These are phyloP conservation scores for Ustilago trichophora DNA, from an alignment of 1,284 basidiomycete genomes.

Conservation along the genomic window DNA sequence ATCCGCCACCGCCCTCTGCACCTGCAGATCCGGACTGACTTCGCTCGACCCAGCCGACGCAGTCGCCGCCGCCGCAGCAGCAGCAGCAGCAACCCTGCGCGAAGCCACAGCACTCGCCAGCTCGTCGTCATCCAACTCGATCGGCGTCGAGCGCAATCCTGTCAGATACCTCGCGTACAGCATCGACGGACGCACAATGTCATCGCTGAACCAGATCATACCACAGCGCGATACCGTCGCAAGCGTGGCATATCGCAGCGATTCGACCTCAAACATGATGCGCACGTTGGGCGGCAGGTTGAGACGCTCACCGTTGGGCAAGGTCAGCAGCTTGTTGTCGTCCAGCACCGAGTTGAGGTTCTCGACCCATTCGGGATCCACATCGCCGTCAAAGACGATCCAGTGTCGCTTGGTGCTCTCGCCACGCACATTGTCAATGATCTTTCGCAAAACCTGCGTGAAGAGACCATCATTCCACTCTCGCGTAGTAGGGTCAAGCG, in stretches of 20 bases:
- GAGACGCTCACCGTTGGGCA: conserved; percentile 97
- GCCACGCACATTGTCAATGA: conserved; percentile 97
- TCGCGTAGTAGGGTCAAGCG: conserved; percentile 93
- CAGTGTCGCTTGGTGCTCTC: conserved; percentile 97
- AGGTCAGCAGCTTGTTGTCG: conserved; percentile 95
- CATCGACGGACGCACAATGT: conserved; percentile 90
- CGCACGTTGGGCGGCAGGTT: conserved; percentile 96
- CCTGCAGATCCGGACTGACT: conserved; percentile 73
- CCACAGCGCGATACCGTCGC: conserved; percentile 99
- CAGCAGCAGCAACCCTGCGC: conserved; percentile 72
- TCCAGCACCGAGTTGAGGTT: conserved; percentile 95
- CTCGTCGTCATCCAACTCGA: conserved; percentile 90
- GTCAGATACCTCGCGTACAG: conserved; percentile 88
- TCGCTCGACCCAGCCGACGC: conserved; percentile 42
- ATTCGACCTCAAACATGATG: conserved; percentile 99
- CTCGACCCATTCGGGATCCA: conserved; percentile 99
- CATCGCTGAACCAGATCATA: conserved; percentile 99
- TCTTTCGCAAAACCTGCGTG: conserved; percentile 95
- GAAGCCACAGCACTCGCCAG: conserved; percentile 67
- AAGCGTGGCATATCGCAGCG: conserved; percentile 93
- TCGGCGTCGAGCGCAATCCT: conserved; percentile 77
- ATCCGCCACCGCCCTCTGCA: conserved; percentile 80
- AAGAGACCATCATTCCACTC: conserved; percentile 99
- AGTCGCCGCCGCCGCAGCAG: neutral
- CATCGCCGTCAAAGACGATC: conserved; percentile 99